A percentile compares a stretch with the other conserved stretches of the same genome.
These are phyloP conservation scores for Zalaria obscura DNA, from an alignment of 2,329 filamentous ascomycete genomes.

Conservation along the genomic window DNA sequence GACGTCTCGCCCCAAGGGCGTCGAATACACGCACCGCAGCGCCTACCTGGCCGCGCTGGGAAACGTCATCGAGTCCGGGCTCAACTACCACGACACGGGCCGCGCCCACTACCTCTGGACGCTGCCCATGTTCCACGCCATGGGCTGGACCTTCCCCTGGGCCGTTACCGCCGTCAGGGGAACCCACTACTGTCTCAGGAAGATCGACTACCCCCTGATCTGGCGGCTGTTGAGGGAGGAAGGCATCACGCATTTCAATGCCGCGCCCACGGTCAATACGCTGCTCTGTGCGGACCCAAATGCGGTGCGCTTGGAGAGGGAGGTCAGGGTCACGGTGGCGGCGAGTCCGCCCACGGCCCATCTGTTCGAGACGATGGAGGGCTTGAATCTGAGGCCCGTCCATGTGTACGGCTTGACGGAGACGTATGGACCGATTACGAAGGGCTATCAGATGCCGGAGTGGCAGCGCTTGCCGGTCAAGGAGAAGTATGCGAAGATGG, in stretches of 20 bases:
- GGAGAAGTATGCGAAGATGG: conserved; percentile 82
- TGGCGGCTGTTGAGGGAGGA: conserved; percentile 82
- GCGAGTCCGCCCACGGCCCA: conserved; percentile 81
- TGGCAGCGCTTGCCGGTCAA: conserved; percentile 64
- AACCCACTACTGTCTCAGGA: conserved; percentile 88
- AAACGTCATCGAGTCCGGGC: conserved; percentile 77
- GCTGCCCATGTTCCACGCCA: conserved; percentile 69
- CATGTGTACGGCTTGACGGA: conserved; percentile 84
- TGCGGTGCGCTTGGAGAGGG: conserved; percentile 49
- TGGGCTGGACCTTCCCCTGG: conserved; percentile 37
- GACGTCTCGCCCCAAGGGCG: conserved; percentile 81
- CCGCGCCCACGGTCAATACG: conserved; percentile 92
- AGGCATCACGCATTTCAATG: conserved; percentile 85
- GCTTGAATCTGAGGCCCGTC: conserved; percentile 73
- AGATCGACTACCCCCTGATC: conserved; percentile 87
- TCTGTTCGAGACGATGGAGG: conserved; percentile 85
- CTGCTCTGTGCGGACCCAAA: conserved; percentile 69
- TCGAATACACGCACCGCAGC: conserved; percentile 80
- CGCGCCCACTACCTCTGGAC: conserved; percentile 65
- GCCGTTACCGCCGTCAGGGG: conserved; percentile 82
- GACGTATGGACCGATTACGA: conserved; percentile 92
- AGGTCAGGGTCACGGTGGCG: conserved; percentile 80
- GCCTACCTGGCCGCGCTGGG: conserved; percentile 72
- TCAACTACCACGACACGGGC: conserved; percentile 51
- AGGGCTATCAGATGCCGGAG: conserved; percentile 72